phyloP scores from a whole-genome alignment of 768 basidiomycete species.

The Hygrophoropsis aurantiaca region DNA sequence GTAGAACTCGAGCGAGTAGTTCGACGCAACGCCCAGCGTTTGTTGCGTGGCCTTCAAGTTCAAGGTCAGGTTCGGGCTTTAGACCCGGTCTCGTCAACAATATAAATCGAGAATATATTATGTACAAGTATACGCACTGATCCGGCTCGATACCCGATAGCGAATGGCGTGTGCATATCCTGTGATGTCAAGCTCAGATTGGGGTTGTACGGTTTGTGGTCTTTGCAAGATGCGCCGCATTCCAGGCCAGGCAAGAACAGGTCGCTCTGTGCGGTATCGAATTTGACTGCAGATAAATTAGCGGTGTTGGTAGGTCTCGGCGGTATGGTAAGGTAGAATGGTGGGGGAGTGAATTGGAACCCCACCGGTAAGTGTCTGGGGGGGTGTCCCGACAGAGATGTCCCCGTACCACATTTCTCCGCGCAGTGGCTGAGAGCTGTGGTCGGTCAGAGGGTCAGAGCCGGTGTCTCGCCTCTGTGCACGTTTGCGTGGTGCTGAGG shows the following conservation, averaged over 20 bases:
- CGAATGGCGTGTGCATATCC: neutral
- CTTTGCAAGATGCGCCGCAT: constrained; percentile 20
- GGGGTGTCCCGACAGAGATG: neutral
- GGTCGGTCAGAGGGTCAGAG: neutral
- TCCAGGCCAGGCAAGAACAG: constrained; percentile 15
- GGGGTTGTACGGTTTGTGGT: constrained; percentile 30
- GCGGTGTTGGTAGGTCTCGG: neutral
- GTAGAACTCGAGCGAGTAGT: neutral
- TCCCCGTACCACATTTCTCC: neutral
- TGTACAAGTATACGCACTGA: no score
- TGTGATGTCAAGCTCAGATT: neutral
- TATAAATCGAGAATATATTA: no score
- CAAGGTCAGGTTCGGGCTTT: no score
- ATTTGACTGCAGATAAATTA: constrained; percentile 7
- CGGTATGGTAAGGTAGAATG: neutral
- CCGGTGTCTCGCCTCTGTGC: neutral
- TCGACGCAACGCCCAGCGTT: neutral
- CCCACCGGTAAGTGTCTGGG: neutral
- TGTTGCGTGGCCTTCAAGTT: neutral
- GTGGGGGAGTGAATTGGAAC: no score
- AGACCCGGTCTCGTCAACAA: no score
- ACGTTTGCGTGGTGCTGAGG: neutral
- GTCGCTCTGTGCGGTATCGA: constrained; percentile 22
- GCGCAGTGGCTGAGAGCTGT: neutral
- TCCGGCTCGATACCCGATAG: neutral